Conservation (phyloP, 73 alveolate species). For the Stentor roeselii region DNA sequence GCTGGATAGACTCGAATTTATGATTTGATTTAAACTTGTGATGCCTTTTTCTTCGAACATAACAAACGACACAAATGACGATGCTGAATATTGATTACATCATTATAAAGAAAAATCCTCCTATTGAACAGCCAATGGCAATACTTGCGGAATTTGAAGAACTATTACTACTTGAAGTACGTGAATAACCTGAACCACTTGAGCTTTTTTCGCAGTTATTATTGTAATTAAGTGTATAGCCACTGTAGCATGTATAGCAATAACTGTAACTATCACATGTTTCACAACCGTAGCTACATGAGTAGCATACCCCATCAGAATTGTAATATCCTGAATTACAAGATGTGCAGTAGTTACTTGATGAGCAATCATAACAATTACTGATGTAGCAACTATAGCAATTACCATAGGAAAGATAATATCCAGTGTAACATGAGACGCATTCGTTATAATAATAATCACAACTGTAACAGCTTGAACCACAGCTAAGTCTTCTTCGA, state of each 20-base stretch:
- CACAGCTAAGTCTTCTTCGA: too few species aligned
- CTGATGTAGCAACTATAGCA: background rate
- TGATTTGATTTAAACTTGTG: too few species aligned
- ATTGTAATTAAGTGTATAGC: background rate
- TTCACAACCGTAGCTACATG: background rate
- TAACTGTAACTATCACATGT: background rate
- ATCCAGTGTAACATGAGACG: background rate
- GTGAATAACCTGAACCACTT: too few species aligned
- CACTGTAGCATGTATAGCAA: background rate
- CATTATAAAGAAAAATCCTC: too few species aligned
- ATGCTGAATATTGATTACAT: too few species aligned
- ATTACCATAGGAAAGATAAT: background rate
- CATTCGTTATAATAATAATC: too few species aligned
- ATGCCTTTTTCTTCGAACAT: too few species aligned
- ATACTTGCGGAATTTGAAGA: background rate
- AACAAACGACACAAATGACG: too few species aligned
- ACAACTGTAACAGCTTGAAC: too few species aligned
- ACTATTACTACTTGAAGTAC: background rate
- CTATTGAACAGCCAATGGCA: too few species aligned
- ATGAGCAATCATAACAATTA: background rate
- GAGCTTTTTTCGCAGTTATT: background rate
- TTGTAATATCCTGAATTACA: background rate
- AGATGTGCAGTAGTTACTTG: too few species aligned
- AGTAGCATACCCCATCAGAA: background rate
- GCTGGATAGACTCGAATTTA: too few species aligned